Conservation (phyloP, 2,329 filamentous ascomycete genomes). For the Claviceps pusilla region DNA sequence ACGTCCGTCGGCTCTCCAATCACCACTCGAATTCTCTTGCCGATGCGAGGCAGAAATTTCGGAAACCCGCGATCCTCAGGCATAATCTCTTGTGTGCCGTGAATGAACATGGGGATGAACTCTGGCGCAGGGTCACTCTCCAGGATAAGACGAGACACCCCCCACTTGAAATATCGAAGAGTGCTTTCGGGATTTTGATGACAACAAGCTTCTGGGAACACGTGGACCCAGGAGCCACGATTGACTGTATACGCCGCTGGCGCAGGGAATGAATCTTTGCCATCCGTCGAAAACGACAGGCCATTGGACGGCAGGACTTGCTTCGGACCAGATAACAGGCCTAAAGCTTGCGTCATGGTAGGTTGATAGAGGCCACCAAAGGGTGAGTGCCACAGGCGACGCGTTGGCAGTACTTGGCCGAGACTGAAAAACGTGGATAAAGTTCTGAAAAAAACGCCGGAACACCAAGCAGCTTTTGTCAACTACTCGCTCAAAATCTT, state of each 20-base stretch:
- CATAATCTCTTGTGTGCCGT: slow-evolving; percentile 81
- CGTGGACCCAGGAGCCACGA: slow-evolving; percentile 74
- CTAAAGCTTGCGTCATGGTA: slow-evolving; percentile 71
- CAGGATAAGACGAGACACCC: slow-evolving; percentile 76
- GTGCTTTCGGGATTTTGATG: slow-evolving; percentile 68
- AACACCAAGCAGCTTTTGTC: slow-evolving; percentile 1
- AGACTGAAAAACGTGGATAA: slow-evolving; percentile 68
- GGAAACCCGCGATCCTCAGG: slow-evolving; percentile 67
- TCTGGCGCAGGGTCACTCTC: slow-evolving; percentile 79
- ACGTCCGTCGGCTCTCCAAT: slow-evolving; percentile 68
- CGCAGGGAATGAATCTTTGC: slow-evolving; percentile 49
- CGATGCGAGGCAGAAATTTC: slow-evolving; percentile 61
- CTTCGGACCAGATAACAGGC: slow-evolving; percentile 50
- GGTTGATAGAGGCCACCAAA: slow-evolving; percentile 81
- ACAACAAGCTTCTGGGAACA: slow-evolving; percentile 90
- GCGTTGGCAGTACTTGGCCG: slow-evolving; percentile 82
- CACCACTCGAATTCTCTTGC: slow-evolving; percentile 54
- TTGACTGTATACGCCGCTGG: slow-evolving; percentile 58
- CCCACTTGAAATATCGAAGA: slow-evolving; percentile 98
- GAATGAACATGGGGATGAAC: slow-evolving; percentile 85
- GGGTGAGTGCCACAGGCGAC: slow-evolving; percentile 62
- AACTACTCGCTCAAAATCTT: neutral
- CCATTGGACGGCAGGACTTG: slow-evolving; percentile 34
- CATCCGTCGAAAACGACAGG: slow-evolving; percentile 49
- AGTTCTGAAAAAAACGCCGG: slow-evolving; percentile 34